A percentile compares a stretch with the other conserved stretches of the same genome.
These are phyloP conservation scores for Plasmopara muralis DNA, from an alignment of 352 stramenopile genomes.

Conservation along the genomic window DNA sequence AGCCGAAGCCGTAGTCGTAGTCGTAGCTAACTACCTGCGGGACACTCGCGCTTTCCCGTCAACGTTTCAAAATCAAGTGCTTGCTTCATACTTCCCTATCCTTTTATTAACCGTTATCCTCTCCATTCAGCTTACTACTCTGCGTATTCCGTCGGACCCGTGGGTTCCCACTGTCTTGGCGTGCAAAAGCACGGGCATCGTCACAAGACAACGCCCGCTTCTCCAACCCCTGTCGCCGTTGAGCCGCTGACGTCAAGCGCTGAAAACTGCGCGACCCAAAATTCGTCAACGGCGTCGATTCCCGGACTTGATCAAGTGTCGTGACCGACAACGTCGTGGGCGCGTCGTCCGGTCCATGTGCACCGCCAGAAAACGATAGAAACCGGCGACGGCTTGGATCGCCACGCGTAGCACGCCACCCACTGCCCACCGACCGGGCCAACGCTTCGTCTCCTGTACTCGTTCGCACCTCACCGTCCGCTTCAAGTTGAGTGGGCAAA, in stretches of 20 bases:
- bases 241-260: constrained; percentile 9
- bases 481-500: constrained; percentile 27
- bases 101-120: neutral
- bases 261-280: constrained; percentile 17
- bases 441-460: constrained; percentile 16
- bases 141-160: constrained; percentile 32
- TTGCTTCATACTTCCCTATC: too few relatives aligned
- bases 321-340: constrained; percentile 1
- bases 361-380: constrained; percentile 31
- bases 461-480: constrained; percentile 10
- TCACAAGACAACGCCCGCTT: constrained; percentile 30
- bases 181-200: constrained; percentile 15
- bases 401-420: constrained; percentile 60
- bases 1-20: constrained; percentile 29
- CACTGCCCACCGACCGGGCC: constrained; percentile 42
- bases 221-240: constrained; percentile 20
- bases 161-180: constrained; percentile 10
- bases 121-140: neutral
- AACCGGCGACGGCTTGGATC: constrained; percentile 43
- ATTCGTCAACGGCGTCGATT: constrained; percentile 16
- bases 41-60: too few relatives aligned
- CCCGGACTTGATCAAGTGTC: constrained; percentile 9
- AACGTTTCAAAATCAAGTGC: too few relatives aligned
- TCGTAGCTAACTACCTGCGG: constrained; percentile 9
- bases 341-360: constrained; percentile 1